These are phyloP conservation scores for Trypethelium eluteriae DNA, from an alignment of 495 filamentous ascomycete genomes.

Conservation along the genomic window DNA sequence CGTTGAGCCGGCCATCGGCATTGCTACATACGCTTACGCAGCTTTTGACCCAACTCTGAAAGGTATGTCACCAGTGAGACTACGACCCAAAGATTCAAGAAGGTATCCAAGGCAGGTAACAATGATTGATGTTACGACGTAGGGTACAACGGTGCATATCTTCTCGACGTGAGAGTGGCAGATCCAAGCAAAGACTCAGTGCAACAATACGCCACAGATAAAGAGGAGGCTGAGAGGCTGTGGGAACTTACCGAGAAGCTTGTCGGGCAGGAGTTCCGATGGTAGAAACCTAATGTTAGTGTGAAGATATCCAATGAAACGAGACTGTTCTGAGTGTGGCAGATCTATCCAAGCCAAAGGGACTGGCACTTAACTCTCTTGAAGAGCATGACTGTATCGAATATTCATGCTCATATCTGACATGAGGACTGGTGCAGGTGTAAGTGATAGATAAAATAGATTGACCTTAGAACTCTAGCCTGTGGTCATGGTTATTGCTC, in stretches of 20 bases:
- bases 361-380: too few relatives aligned
- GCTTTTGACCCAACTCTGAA: constrained; percentile 40
- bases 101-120: background rate
- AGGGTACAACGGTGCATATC: constrained; percentile 12
- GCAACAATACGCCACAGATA: constrained; percentile 26
- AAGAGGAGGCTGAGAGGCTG: constrained; percentile 42
- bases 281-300: too few relatives aligned
- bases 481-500: too few relatives aligned
- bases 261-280: background rate
- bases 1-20: constrained; percentile 32
- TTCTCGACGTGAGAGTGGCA: constrained; percentile 19
- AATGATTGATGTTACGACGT: background rate
- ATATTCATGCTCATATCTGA: too few relatives aligned
- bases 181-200: background rate
- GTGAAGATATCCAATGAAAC: too few relatives aligned
- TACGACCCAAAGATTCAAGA: background rate
- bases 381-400: too few relatives aligned
- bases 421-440: too few relatives aligned
- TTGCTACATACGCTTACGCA: constrained; percentile 39
- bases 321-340: too few relatives aligned
- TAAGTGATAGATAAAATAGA: too few relatives aligned
- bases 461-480: too few relatives aligned
- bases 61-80: background rate
- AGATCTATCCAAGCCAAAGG: too few relatives aligned
- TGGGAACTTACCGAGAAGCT: constrained; percentile 46